Evolutionary conservation across 768 basidiomycete species (phyloP), one percentile per base, ranked within the genome.

Genomic region (Tricholomella constricta): DNA sequence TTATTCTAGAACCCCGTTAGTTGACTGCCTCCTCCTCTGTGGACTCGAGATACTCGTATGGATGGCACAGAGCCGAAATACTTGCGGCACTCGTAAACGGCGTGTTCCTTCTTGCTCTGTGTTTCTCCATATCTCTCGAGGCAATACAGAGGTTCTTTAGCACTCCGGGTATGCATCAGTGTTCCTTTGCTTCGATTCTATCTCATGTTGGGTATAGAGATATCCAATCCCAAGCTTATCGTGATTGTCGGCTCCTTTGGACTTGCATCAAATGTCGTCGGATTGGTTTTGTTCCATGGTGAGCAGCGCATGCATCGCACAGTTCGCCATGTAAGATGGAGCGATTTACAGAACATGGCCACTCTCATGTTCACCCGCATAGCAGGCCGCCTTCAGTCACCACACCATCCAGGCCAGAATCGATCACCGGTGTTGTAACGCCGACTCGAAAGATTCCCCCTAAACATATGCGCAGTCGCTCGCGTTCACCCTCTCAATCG

Each of bases 21-120:
- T 78, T 94, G 50, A 84, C 89, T 31, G 76, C 78, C 31, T 77
- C 77, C 50, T 80, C 74, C 26, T 72, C 82, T 25, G 73, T 72
- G 27, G 83, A 88, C 70, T 81, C 88, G 25, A 82, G 85, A 45
- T 97, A 97, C 70, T 94, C 96, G 4, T 98, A 98, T 67, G 96
- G 95, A n/a, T 98, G 95, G 96, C 95, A 98, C 70, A 81, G 97
- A 56, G 97, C 97, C 15, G 95, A 97, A 66, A 95, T 97, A 56
- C 81, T 98, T 6, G 95, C 94, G 19, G 97, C 97, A 0, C 78
- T 98, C 40, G 74, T 98, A 60, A 99, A 99, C 63, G 97, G 97
- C 46, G 94, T 98, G 50, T 98, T 98, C 76, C 82, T 99, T 6
- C 80, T 98, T 37, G 97, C 97, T 0, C 82, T 98, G 0, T 99